Evolutionary conservation across 2,329 filamentous ascomycete genomes (phyloP).

Genomic region (Penicillium hesseltinei): DNA sequence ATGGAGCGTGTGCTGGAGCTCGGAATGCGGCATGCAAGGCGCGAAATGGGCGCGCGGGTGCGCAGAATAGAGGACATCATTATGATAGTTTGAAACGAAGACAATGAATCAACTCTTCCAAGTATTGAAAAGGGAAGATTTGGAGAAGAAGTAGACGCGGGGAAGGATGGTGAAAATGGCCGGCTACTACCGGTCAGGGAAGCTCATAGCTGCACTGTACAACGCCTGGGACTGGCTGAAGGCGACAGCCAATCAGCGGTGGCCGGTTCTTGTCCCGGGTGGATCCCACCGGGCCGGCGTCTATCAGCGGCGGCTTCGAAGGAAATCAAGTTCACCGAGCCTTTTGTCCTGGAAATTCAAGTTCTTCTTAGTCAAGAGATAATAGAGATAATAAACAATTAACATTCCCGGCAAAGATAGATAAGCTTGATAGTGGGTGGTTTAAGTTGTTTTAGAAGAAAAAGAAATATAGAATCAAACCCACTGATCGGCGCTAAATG

Average conservation of each 20-base stretch:
- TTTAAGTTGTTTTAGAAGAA: background rate
- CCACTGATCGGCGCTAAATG: background rate
- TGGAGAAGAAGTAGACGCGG: constrained; percentile 22
- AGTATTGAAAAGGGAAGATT: constrained; percentile 3
- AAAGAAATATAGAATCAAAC: background rate
- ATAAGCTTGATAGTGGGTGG: background rate
- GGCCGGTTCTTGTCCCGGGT: constrained; percentile 19
- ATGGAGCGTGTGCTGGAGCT: constrained; percentile 27
- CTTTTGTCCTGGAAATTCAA: background rate
- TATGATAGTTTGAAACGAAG: constrained; percentile 8
- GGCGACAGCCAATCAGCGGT: background rate
- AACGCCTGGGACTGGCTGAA: background rate
- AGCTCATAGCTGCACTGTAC: background rate
- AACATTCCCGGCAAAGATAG: background rate
- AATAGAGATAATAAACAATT: background rate
- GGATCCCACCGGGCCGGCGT: constrained; percentile 13
- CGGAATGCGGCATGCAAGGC: constrained; percentile 21
- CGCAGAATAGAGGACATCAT: constrained; percentile 35
- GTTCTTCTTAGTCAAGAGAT: background rate
- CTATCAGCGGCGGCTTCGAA: background rate
- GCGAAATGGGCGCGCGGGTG: constrained; percentile 25
- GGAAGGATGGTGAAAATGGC: constrained; percentile 25
- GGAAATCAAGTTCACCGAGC: background rate
- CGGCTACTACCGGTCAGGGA: constrained; percentile 21
- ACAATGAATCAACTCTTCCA: background rate